Percentiles rank a stretch among this genome's conserved stretches.
phyloP scores from a whole-genome alignment of 148 eudicot genomes.

The Camellia japonica region DNA sequence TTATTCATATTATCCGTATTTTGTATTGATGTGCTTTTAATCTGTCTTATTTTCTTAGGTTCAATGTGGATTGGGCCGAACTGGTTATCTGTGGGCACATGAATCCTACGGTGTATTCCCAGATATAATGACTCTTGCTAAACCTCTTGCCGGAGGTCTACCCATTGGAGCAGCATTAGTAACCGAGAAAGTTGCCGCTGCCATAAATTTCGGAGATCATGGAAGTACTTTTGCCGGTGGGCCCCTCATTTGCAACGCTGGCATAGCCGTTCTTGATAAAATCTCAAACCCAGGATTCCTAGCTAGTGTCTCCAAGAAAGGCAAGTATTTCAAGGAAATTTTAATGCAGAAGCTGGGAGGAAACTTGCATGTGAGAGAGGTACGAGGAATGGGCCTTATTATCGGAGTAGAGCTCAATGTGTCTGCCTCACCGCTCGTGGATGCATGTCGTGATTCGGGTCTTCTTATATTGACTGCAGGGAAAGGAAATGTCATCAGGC shows the following conservation, averaged over 20 bases:
- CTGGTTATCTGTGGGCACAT: slow-evolving; percentile 89
- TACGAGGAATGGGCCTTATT: slow-evolving; percentile 75
- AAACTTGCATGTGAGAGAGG: slow-evolving; percentile 69
- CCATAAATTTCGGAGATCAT: slow-evolving; percentile 75
- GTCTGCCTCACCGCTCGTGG: slow-evolving; percentile 60
- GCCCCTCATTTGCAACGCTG: slow-evolving; percentile 78
- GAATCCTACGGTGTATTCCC: slow-evolving; percentile 72
- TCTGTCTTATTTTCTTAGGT: slow-evolving; percentile 39
- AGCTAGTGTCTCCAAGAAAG: slow-evolving; percentile 60
- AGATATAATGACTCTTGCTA: slow-evolving; percentile 88
- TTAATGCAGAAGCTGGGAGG: slow-evolving; percentile 50
- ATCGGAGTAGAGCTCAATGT: slow-evolving; percentile 75
- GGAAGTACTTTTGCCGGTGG: slow-evolving; percentile 97
- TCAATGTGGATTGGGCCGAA: slow-evolving; percentile 95
- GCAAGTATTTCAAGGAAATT: slow-evolving; percentile 50
- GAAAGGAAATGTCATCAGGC: slow-evolving; percentile 78
- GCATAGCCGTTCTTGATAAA: slow-evolving; percentile 61
- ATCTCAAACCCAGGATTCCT: slow-evolving; percentile 61
- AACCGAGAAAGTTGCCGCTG: slow-evolving; percentile 57
- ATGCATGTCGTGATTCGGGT: slow-evolving; percentile 66
- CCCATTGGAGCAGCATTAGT: slow-evolving; percentile 86
- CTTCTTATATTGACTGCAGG: slow-evolving; percentile 86
- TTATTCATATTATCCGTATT: not conserved
- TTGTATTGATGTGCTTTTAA: not conserved
- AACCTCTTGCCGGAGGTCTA: slow-evolving; percentile 92